A percentile compares a stretch with the other conserved stretches of the same genome.
These are phyloP conservation scores for Xylaria hypoxylon DNA, from an alignment of 2,329 filamentous ascomycete genomes.

Conservation along the genomic window DNA sequence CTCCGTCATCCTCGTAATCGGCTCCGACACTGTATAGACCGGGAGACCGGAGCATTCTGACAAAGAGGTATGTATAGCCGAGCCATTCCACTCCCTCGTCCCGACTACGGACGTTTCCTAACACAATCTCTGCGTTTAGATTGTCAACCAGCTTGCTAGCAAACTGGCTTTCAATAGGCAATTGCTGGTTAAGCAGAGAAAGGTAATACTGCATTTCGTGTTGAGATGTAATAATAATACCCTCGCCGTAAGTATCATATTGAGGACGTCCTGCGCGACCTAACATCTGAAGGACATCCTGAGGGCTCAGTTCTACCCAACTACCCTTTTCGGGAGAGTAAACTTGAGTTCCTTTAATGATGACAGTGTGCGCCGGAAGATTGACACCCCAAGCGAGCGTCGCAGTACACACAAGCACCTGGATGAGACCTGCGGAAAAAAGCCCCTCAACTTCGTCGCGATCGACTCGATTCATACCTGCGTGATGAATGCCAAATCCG, in stretches of 20 bases:
- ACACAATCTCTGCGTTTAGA: constrained; percentile 93
- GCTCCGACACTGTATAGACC: constrained; percentile 95
- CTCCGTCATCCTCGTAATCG: constrained; percentile 93
- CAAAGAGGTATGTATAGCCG: constrained; percentile 97
- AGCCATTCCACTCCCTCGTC: constrained; percentile 99
- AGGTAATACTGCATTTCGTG: constrained; percentile 97
- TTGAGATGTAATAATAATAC: constrained; percentile 98
- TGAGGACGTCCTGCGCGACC: constrained; percentile 96
- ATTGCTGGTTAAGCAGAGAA: constrained; percentile 93
- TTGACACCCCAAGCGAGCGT: constrained; percentile 99
- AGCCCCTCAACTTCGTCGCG: constrained; percentile 95
- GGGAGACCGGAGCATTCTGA: constrained; percentile 95
- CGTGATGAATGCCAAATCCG: constrained; percentile 97
- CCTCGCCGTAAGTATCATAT: constrained; percentile 97
- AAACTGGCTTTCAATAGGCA: constrained; percentile 97
- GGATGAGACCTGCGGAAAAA: constrained; percentile 89
- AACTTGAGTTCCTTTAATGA: constrained; percentile 98
- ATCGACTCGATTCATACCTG: constrained; percentile 95
- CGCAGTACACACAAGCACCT: constrained; percentile 96
- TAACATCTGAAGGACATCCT: constrained; percentile 98
- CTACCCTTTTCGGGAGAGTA: constrained; percentile 99
- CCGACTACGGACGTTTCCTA: constrained; percentile 89
- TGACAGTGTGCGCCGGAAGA: constrained; percentile 94
- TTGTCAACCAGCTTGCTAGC: constrained; percentile 94
- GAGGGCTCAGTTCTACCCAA: constrained; percentile 97